Evolutionary conservation across 768 basidiomycete genomes (phyloP).

Genomic region (Tricholoma terreum): DNA sequence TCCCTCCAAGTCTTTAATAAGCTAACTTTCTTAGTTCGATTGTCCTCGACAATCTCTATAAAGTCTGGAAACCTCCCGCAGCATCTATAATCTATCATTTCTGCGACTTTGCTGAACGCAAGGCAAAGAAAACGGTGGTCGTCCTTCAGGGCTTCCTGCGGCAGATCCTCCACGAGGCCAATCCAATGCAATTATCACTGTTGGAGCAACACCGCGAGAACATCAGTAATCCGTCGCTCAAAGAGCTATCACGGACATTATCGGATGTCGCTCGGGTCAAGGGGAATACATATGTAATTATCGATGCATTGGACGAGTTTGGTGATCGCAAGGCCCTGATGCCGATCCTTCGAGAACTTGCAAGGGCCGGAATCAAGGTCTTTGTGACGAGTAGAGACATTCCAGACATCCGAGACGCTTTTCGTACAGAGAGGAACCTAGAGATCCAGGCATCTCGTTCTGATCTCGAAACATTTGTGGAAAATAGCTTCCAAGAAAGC

Average conservation of each 20-base stretch:
- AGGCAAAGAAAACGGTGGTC: background rate
- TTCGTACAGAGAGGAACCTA: background rate
- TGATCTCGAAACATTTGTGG: background rate
- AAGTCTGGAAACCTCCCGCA: background rate
- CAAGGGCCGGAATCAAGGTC: background rate
- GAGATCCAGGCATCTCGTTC: background rate
- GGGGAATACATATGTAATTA: background rate
- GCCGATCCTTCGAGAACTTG: background rate
- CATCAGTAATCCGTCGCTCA: background rate
- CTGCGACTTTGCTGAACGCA: background rate
- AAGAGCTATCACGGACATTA: background rate
- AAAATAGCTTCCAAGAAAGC: background rate
- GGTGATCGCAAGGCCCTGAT: background rate
- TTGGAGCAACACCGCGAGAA: background rate
- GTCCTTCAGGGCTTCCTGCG: background rate
- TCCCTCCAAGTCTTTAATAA: background rate
- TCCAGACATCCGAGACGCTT: background rate
- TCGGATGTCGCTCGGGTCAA: background rate
- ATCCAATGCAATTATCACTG: background rate
- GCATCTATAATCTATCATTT: background rate
- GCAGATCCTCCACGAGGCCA: background rate
- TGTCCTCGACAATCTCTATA: background rate
- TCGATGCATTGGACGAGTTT: background rate
- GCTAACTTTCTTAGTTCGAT: background rate
- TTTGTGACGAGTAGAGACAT: background rate